Evolutionary conservation across 495 filamentous ascomycete genomes (phyloP), one percentile per base, ranked within the genome.

Genomic region (Aspergillus nidulans): DNA sequence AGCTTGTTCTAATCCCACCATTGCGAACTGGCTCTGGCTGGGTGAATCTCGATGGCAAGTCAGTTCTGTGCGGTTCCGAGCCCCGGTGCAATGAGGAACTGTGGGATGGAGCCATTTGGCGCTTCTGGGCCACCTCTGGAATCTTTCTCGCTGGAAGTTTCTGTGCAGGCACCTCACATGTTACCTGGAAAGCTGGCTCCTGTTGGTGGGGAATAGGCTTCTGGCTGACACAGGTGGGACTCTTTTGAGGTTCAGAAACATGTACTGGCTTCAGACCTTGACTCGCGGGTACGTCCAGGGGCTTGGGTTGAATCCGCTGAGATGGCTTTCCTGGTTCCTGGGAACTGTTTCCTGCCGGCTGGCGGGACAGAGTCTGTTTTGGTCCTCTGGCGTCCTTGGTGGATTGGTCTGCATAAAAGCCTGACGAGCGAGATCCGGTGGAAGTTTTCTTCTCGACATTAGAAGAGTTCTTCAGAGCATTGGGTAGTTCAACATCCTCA

Each of bases 331-430:
- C 20, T 49, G 36, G 38, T 43, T 28, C 53, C 28, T 56, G 53
- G 43, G 25, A 30, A 13, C 28, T 49, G 7, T 44, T 53, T 49
- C 53, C 45, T 39, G 49, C 42, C 47, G 44, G 30, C 16, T 56
- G 38, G 60, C 51, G 58, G 20, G 56, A 18, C 5, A 63, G 63
- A 51, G 66, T 61, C 26, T 65, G 57, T 47, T 53, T 54, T n/a
- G 63, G 63, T 51, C 66, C 61, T 30, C 53, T 54, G 36, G 40
- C 24, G 13, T 49, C 53, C 6, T 62, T 61, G 38, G 74, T 77
- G 16, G 41, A 51, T 20, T 64, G 71, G 20, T 62, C 70, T 53
- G 60, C 57, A 52, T 69, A 71, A 19, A 72, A 69, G 25, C 73
- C 67, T 7, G 75, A 76, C 8, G 24, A 32, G 10, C 25, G 23